Evolutionary conservation across 768 basidiomycete species (phyloP), one percentile per base, ranked within the genome.

Genomic region (Termitomyces sp.): DNA sequence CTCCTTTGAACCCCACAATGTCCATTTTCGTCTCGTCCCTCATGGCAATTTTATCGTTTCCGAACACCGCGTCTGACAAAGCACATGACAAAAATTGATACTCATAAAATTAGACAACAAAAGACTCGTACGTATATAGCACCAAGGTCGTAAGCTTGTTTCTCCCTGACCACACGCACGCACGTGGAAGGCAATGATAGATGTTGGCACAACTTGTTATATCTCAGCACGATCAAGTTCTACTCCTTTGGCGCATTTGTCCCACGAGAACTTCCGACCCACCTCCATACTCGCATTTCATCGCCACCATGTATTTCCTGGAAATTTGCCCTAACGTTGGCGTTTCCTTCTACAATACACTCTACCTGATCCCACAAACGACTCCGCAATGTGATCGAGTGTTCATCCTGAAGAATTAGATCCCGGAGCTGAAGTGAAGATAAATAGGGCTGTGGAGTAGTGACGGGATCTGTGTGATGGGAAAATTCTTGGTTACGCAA

Each of bases 351-450:
- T 4, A 97, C 93, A 50, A 94, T 75, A 53, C 79, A 81, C 69
- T 92, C 91, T 49, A 97, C 94, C 62, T 81, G 79, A 58, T 84
- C 78, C 94, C 94, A 97, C 46, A 97, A 65, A 47, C 82, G 76
- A 57, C 79, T 79, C 57, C 92, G 78, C 32, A 73, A 76, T 24
- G 80, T 66, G 39, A 90, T 80, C 27, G 89, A 90, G 69, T 88
- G 89, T 64, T 93, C 87, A 58, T 89, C 84, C 64, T 89, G 87
- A 32, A 97, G 74, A 42, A 96, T 80, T 54, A 90, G 77, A 72
- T 97, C 94, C 55, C 94, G 89, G 46, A 97, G 81, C 68, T 94
- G 93, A 51, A 92, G 74, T 26, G 92, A 91, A 13, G 92, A 89
- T 61, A 96, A 71, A 76, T 88, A 92, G 8, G 90, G 84, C 43